These are phyloP conservation scores for Hymenoscyphus salicellus DNA, from an alignment of 2,329 filamentous ascomycete species.

Conservation along the genomic window DNA sequence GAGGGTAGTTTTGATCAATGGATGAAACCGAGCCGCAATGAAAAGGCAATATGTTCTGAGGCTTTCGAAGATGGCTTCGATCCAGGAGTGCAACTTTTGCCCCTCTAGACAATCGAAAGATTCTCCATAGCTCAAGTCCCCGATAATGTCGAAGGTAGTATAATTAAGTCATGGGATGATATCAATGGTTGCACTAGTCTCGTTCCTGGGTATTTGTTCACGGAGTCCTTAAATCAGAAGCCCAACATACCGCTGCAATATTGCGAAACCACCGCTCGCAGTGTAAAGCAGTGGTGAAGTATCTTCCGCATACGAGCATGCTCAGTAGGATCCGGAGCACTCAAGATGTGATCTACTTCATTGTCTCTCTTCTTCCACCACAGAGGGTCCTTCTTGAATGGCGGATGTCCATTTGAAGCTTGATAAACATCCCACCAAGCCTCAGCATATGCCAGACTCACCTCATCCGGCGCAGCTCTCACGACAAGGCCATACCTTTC, in stretches of 20 bases:
- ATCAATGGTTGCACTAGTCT: not conserved
- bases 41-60: not conserved
- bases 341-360: not conserved
- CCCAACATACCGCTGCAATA: not conserved
- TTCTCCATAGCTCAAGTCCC: not conserved
- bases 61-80: not conserved
- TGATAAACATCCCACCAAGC: conserved; percentile 2
- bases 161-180: not conserved
- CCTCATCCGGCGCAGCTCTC: not conserved
- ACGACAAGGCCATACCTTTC: not conserved
- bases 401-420: not conserved
- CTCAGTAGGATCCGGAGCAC: not conserved
- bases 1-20: not conserved
- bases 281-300: not conserved
- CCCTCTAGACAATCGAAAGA: not conserved
- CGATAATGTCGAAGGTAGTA: not conserved
- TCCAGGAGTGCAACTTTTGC: not conserved
- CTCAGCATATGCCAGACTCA: not conserved
- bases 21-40: not conserved
- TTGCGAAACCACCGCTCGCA: not conserved
- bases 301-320: not conserved
- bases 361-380: not conserved
- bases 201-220: not conserved
- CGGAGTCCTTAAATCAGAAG: not conserved
- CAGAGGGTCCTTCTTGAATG: not conserved